These are phyloP conservation scores for Alternaria postmessia DNA, from an alignment of 2,329 filamentous ascomycete species.

Conservation along the genomic window DNA sequence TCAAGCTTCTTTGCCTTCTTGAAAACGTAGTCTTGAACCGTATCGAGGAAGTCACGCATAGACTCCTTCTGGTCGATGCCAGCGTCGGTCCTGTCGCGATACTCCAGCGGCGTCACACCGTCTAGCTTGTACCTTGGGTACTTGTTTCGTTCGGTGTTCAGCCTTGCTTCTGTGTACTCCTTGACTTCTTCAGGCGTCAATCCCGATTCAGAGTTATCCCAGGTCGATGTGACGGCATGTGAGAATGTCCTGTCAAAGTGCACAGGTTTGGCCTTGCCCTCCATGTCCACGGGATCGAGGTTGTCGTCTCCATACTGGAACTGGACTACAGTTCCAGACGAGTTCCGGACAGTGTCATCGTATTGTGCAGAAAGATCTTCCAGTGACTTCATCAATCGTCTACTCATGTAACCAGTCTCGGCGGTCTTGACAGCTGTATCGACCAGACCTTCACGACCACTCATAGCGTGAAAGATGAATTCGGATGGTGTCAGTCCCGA, in stretches of 20 bases:
- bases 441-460: conserved; percentile 95
- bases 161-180: conserved; percentile 70
- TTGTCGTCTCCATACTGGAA: conserved; percentile 98
- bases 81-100: conserved; percentile 73
- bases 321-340: conserved; percentile 86
- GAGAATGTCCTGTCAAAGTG: conserved; percentile 91
- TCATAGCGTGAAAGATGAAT: conserved; percentile 98
- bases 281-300: conserved; percentile 96
- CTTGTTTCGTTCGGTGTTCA: conserved; percentile 73
- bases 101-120: conserved; percentile 62
- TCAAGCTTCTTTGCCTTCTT: conserved; percentile 69
- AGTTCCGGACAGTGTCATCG: conserved; percentile 93
- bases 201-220: conserved; percentile 77
- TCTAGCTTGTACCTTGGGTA: conserved; percentile 45
- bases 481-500: conserved; percentile 88
- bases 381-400: conserved; percentile 95
- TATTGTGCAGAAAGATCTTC: conserved; percentile 95
- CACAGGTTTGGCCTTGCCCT: conserved; percentile 89
- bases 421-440: conserved; percentile 99
- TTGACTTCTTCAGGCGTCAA: conserved; percentile 79
- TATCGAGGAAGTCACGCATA: conserved; percentile 80
- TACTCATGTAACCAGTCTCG: conserved; percentile 98
- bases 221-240: conserved; percentile 78
- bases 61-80: conserved; percentile 70
- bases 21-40: conserved; percentile 76